A percentile compares a stretch with the other conserved stretches of the same genome.
These are phyloP conservation scores for Cutaneotrichosporon cyanovorans DNA, from an alignment of 1,284 basidiomycete genomes.

Conservation along the genomic window DNA sequence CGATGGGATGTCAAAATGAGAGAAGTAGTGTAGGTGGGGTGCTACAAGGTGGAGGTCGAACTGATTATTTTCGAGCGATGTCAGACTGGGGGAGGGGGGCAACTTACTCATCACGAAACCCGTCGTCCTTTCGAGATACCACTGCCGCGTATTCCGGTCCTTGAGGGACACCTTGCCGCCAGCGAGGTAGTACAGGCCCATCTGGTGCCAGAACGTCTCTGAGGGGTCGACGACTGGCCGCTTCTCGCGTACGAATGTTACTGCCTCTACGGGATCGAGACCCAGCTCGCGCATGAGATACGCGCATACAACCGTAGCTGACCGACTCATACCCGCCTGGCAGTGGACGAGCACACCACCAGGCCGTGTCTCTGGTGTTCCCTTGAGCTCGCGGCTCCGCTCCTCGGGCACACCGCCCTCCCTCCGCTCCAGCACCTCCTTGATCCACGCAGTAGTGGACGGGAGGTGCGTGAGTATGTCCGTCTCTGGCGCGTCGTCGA, in stretches of 20 bases:
- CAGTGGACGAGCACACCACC: constrained; percentile 77
- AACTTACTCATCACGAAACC: constrained; percentile 64
- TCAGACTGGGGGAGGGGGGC: background rate
- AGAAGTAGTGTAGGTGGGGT: background rate
- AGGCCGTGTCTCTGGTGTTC: constrained; percentile 49
- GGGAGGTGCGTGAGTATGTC: constrained; percentile 71
- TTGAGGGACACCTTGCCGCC: constrained; percentile 60
- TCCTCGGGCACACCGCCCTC: background rate
- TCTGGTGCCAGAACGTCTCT: constrained; percentile 65
- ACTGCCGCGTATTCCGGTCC: constrained; percentile 66
- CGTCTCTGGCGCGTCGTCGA: constrained; percentile 44
- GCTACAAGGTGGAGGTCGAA: background rate
- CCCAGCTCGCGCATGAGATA: constrained; percentile 70
- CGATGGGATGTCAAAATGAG: background rate
- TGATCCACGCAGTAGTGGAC: constrained; percentile 69
- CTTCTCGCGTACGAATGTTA: constrained; percentile 58
- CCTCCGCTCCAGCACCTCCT: constrained; percentile 54
- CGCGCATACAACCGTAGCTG: constrained; percentile 70
- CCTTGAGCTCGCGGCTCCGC: background rate
- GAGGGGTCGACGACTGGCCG: constrained; percentile 68
- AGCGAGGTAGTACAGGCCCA: constrained; percentile 66
- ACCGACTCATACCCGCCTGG: constrained; percentile 75
- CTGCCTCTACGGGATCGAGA: constrained; percentile 58
- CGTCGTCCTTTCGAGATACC: constrained; percentile 67
- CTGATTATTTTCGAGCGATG: background rate